Evolutionary conservation across 2,329 filamentous ascomycete genomes (phyloP).

Genomic region (Aspergillus terreus): DNA sequence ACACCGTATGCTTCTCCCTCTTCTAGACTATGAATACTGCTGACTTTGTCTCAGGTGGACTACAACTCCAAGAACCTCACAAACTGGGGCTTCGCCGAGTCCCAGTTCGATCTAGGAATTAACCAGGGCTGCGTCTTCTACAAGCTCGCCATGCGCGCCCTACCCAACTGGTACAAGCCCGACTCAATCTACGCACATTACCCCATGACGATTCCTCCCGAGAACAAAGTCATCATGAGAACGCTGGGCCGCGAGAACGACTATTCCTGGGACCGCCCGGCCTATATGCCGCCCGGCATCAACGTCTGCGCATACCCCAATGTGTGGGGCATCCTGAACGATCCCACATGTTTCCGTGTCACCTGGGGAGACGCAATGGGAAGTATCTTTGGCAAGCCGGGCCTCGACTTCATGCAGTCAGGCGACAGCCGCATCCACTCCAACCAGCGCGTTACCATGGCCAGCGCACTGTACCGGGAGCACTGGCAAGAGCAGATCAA

Average conservation of each 20-base stretch:
- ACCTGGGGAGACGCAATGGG: conserved; percentile 62
- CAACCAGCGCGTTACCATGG: conserved; percentile 13
- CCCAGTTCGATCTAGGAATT: conserved; percentile 66
- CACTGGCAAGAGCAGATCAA: conserved; percentile 62
- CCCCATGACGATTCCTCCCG: conserved; percentile 65
- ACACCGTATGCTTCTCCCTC: conserved; percentile 49
- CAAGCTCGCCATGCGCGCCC: conserved; percentile 75
- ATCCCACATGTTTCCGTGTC: conserved; percentile 59
- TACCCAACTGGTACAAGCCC: conserved; percentile 72
- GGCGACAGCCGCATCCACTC: conserved; percentile 25
- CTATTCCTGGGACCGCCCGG: conserved; percentile 67
- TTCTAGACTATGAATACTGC: conserved; percentile 5
- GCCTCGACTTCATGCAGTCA: conserved; percentile 49
- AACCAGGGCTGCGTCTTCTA: conserved; percentile 83
- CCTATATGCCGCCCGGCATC: conserved; percentile 47
- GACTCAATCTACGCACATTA: conserved; percentile 81
- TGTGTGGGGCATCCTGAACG: conserved; percentile 59
- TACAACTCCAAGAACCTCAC: conserved; percentile 71
- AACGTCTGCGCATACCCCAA: conserved; percentile 60
- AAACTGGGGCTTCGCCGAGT: conserved; percentile 79
- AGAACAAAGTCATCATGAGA: conserved; percentile 68
- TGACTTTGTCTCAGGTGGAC: conserved; percentile 45
- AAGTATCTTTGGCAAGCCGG: conserved; percentile 58
- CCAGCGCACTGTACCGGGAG: conserved; percentile 56
- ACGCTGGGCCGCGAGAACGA: conserved; percentile 62